Base-by-base conservation (phyloP, 2,329 filamentous ascomycete genomes). In the Nigrospora oryzae region DNA sequence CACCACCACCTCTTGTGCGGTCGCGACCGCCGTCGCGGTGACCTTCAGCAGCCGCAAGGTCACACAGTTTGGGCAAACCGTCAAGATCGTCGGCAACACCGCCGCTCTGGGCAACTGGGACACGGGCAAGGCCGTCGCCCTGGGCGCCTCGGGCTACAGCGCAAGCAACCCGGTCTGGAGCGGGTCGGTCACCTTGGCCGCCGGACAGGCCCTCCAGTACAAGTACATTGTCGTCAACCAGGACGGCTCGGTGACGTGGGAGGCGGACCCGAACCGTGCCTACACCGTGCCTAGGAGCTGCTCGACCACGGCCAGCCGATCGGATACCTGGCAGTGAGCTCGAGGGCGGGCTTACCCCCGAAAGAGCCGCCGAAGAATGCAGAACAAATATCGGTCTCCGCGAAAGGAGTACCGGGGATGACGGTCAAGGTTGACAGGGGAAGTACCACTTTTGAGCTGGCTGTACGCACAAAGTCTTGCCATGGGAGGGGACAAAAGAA, bases 221-320 rank as follows among this genome's bases (percentile, higher is more conserved):
- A 87, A 88, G 66, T 89, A 79, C 57, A 74, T 88, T 53, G 74
- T 77, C 41, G 71, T 83, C 36, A 68, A 69, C 46, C 55, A 62
- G 1, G 71, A 75, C 52, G 77, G 80, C 0, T 65, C 64, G 0
- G 63, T 84, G 10, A 69, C 63, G 3, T 88, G 84, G 83, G 84
- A 89, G 65, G 68, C 65, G 40, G 83, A 83, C 41, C 70, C 73
- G 0, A 74, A 79, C 56, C 70, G 67, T 38, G 56, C 57, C 15
- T 65, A 66, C 49, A 66, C 62, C 3, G 61, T 68, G 8, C 48
- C 62, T 1, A 47, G 48, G 11, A 56, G 57, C 10, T 66, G 63
- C 47, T 43, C 56, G 31, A 52, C 57, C 11, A 54, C 57, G 1
- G 55, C 55, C 5, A 54, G 54, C 3, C 52, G 55, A 46, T 51